Evolutionary conservation across 768 basidiomycete genomes (phyloP).

Genomic region (Lentinula raphanica): DNA sequence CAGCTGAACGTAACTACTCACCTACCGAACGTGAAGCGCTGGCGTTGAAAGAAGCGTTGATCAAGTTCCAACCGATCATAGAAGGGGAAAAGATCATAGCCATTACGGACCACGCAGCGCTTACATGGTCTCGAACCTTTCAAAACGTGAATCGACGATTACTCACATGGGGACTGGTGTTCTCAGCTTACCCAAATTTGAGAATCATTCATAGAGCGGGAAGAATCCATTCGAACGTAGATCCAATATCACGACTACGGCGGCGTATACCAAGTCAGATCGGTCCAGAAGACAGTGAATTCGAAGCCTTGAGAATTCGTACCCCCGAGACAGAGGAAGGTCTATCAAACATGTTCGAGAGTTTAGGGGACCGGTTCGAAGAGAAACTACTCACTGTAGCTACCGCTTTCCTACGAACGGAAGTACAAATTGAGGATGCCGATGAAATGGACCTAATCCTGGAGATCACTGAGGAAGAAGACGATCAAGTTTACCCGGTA

Average conservation of each 20-base stretch:
- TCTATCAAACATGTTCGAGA: no score
- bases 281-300: no score
- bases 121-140: neutral
- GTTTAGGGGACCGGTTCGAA: no score
- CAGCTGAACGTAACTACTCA: neutral
- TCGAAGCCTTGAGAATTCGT: no score
- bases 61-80: neutral
- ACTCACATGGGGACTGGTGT: neutral
- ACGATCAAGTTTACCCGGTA: no score
- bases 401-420: no score
- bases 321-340: no score
- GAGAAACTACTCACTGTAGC: no score
- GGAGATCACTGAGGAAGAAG: no score
- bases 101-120: neutral
- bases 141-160: neutral
- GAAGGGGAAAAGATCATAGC: neutral
- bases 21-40: neutral
- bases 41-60: neutral
- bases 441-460: no score
- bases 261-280: no score
- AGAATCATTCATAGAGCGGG: neutral
- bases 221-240: neutral
- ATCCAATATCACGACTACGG: neutral
- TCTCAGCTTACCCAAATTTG: neutral
- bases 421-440: no score